A percentile compares a stretch with the other conserved stretches of the same genome.
Evolutionary conservation across 1,139 yeast species (phyloP).

Genomic region (Scheffersomyces segobiensis): DNA sequence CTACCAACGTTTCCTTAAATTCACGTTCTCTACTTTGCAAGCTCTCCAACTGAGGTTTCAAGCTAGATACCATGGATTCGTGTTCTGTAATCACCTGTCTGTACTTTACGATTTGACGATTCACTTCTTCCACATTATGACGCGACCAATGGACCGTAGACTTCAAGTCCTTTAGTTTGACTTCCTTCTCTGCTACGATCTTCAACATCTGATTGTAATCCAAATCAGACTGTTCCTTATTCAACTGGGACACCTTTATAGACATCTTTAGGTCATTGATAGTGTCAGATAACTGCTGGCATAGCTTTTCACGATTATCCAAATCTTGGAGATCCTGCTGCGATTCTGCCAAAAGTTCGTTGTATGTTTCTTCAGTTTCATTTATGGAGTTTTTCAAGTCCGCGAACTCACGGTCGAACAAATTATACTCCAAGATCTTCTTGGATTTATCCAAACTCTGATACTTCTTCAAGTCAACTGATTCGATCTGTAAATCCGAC

Average conservation of each 20-base stretch:
- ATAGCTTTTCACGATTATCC: slow-evolving; percentile 46
- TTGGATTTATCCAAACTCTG: slow-evolving; percentile 69
- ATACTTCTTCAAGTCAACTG: slow-evolving; percentile 68
- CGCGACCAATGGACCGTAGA: slow-evolving; percentile 14
- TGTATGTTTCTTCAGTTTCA: slow-evolving; percentile 59
- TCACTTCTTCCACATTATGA: slow-evolving; percentile 15
- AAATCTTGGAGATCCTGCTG: slow-evolving; percentile 45
- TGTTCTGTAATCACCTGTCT: slow-evolving; percentile 20
- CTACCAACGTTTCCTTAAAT: slow-evolving; percentile 41
- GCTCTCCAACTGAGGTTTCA: slow-evolving; percentile 44
- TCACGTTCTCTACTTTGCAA: slow-evolving; percentile 42
- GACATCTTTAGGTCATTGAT: slow-evolving; percentile 41
- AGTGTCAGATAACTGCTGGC: slow-evolving; percentile 49
- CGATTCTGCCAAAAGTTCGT: slow-evolving; percentile 47
- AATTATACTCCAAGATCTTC: slow-evolving; percentile 72
- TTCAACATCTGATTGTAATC: slow-evolving; percentile 48
- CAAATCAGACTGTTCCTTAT: slow-evolving; percentile 52
- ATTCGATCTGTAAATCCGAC: slow-evolving; percentile 78
- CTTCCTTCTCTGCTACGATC: slow-evolving; percentile 42
- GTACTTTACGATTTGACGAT: slow-evolving; percentile 20
- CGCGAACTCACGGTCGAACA: slow-evolving; percentile 74
- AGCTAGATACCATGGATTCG: slow-evolving; percentile 20
- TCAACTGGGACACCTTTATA: slow-evolving; percentile 46
- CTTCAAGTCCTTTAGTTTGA: slow-evolving; percentile 33
- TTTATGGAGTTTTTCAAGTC: slow-evolving; percentile 64